Base-by-base conservation (phyloP, 2,329 filamentous ascomycete genomes). In the Trichoderma atrobrunneum region DNA sequence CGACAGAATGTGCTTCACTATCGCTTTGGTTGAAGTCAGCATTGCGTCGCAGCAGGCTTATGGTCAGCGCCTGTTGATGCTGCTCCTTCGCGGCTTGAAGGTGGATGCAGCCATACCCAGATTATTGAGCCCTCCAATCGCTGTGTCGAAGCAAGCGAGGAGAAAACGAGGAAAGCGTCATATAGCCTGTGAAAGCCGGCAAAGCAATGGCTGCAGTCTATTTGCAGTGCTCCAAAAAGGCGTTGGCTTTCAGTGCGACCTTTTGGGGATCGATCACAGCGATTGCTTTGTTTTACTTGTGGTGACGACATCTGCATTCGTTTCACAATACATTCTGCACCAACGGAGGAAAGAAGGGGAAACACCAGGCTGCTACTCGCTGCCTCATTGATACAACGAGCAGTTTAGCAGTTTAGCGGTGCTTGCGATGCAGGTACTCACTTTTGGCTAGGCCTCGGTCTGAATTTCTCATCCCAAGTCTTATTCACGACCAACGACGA, bases 371-470 rank as follows among this genome's bases (percentile, higher is more conserved):
- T 36, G 34, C 24, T 60, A 10, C 56, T 12, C 21, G 32, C n/a
- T 57, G 54, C 34, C 26, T 56, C 24, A 21, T 21, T 32, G 65
- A 30, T 68, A 18, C 26, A 32, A 34, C 26, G n/a, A 24, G 32
- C 48, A 21, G 62, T 39, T n/a, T 39, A 16, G 16, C n/a, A 21
- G 62, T 39, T n/a, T 39, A 16, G 16, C n/a, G 48, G 48, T 39
- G 48, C 21, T 34, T 36, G 56, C 34, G 36, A 60, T 34, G 30
- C 30, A 34, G 18, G 30, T 5, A 32, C 4, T 48, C 65, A 18
- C 65, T 68, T 57, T 70, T 43, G 57, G 68, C 59, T 57, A 34
- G 68, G 30, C 28, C 34, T 43, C 12, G 54, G 65, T 43, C 28
- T 60, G 65, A 43, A 30, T 60, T 54, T 18, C 18, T 68, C 26